These are phyloP conservation scores for Picea engelmannii DNA, from an alignment of 83 land plant genomes.

Conservation along the genomic window DNA sequence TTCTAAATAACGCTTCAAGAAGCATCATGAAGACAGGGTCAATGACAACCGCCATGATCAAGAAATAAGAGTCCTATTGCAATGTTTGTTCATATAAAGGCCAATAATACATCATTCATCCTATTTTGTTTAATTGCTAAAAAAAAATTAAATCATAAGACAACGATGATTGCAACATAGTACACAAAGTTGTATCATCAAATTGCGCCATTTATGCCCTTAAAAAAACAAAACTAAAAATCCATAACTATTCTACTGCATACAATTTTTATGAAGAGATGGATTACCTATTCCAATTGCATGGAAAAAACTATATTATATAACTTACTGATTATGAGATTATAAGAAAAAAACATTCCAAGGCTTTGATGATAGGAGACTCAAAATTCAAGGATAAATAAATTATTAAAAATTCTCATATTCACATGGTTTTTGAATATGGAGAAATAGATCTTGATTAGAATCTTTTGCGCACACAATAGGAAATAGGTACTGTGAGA, in stretches of 20 bases:
- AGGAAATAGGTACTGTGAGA: constrained; percentile 48
- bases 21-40: too few species aligned
- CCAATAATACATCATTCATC: too few species aligned
- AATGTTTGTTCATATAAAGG: too few species aligned
- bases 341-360: constrained; percentile 70
- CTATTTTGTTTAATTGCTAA: too few species aligned
- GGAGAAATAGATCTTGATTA: constrained; percentile 94
- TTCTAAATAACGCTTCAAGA: too few species aligned
- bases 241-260: constrained; percentile 59
- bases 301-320: constrained; percentile 78
- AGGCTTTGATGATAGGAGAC: constrained; percentile 38
- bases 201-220: too few species aligned
- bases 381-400: constrained; percentile 47
- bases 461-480: constrained; percentile 81
- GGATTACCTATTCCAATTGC: constrained; percentile 69
- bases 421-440: constrained; percentile 96
- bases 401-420: constrained; percentile 75
- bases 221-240: too few species aligned
- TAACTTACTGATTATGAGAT: constrained; percentile 92
- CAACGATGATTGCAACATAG: too few species aligned
- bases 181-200: too few species aligned
- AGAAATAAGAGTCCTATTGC: too few species aligned
- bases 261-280: constrained; percentile 95
- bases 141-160: not conserved
- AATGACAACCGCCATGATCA: too few species aligned